Percentiles rank a stretch among this genome's conserved stretches.
Conservation (phyloP, 257 asterid genomes). For the Solanum commersonii region DNA sequence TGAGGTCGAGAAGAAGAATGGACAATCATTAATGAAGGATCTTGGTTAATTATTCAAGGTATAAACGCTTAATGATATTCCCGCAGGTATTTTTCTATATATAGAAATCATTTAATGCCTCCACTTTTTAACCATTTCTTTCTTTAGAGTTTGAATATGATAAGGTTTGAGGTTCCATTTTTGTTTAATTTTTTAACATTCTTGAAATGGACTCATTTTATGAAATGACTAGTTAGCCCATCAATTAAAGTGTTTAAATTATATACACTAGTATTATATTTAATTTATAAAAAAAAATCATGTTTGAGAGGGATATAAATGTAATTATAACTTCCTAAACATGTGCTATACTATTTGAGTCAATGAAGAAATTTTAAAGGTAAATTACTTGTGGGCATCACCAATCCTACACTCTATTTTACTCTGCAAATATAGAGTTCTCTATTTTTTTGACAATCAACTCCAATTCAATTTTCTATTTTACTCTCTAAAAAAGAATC, state of each 20-base stretch:
- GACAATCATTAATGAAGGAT: conserved; percentile 10
- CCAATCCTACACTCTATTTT: too few species aligned
- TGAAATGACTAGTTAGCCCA: not conserved
- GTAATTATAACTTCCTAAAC: not conserved
- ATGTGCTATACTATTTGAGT: not conserved
- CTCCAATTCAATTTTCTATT: too few species aligned
- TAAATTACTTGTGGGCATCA: not conserved
- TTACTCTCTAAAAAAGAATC: too few species aligned
- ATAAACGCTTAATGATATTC: conserved; percentile 26
- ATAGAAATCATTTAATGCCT: conserved; percentile 10
- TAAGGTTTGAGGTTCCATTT: not conserved
- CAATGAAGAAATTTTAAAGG: not conserved
- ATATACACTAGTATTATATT: not conserved
- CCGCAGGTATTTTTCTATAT: conserved; percentile 5
- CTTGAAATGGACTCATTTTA: not conserved
- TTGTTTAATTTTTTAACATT: not conserved
- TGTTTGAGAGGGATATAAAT: not conserved
- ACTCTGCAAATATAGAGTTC: too few species aligned
- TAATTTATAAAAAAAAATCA: not conserved
- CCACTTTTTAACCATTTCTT: not conserved
- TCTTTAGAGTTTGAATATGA: not conserved
- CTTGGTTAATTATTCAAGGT: conserved; percentile 21
- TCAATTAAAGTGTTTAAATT: not conserved
- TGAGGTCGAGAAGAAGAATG: conserved; percentile 10
- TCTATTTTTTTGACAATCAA: too few species aligned